Evolutionary conservation across 495 filamentous ascomycete genomes (phyloP).

Genomic region (Neurospora sp.): DNA sequence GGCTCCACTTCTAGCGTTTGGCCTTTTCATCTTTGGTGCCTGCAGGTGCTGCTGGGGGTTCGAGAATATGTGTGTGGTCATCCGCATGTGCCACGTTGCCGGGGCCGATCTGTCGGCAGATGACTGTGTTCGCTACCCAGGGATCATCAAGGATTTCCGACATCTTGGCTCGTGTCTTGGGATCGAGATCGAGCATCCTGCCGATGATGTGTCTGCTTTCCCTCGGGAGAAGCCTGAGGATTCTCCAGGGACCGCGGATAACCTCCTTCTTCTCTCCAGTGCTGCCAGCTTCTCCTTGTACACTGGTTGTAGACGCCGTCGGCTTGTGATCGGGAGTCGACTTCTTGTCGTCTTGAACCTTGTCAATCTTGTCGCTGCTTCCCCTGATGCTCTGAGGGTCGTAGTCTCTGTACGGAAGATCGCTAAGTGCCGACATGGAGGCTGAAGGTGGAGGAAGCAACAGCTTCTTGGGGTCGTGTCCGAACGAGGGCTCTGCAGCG

Average conservation of each 20-base stretch:
- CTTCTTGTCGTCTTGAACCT: conserved; percentile 6
- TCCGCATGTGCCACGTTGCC: conserved; percentile 36
- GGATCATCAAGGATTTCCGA: conserved; percentile 76
- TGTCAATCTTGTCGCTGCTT: neutral
- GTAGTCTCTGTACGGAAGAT: conserved; percentile 27
- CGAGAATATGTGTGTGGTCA: conserved; percentile 44
- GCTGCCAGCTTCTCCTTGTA: conserved; percentile 6
- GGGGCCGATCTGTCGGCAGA: conserved; percentile 39
- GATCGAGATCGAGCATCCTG: conserved; percentile 85
- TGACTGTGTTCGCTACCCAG: conserved; percentile 70
- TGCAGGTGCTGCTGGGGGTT: conserved; percentile 35
- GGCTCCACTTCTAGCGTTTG: neutral
- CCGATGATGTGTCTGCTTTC: conserved; percentile 85
- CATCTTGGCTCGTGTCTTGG: conserved; percentile 72
- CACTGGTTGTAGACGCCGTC: neutral
- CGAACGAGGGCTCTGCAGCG: conserved; percentile 57
- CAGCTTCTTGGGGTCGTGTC: conserved; percentile 39
- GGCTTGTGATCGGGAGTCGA: conserved; percentile 6
- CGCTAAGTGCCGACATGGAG: conserved; percentile 26
- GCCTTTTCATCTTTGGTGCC: neutral
- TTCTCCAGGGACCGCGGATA: conserved; percentile 86
- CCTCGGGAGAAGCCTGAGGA: conserved; percentile 82
- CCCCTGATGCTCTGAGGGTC: conserved; percentile 18
- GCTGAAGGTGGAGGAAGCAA: conserved; percentile 26
- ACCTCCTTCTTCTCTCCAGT: conserved; percentile 58